phyloP scores from a whole-genome alignment of 805 yeast species.

The Lipomyces spencermartinsiae region DNA sequence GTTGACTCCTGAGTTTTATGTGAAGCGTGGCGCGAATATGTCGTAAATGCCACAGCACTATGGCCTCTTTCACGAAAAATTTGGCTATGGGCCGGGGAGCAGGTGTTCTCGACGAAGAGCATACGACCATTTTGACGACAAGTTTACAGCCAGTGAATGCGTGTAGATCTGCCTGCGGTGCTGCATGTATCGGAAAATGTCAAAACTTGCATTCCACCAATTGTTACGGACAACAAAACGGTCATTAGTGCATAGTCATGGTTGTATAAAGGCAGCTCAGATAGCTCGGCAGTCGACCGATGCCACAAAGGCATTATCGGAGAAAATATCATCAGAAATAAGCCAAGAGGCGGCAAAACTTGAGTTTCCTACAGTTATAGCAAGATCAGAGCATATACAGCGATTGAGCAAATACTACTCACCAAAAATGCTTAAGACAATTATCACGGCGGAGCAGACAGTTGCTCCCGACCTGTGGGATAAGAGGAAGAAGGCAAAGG shows the following conservation, averaged over 20 bases:
- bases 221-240: not conserved
- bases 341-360: not conserved
- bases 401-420: constrained; percentile 69
- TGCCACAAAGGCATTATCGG: not conserved
- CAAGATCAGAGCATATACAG: constrained; percentile 19
- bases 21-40: not conserved
- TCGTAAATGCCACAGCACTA: not conserved
- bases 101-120: not conserved
- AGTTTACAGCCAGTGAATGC: not conserved
- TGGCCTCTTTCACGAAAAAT: not conserved
- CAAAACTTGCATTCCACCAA: not conserved
- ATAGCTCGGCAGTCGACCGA: not conserved
- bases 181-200: not conserved
- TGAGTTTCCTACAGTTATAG: constrained; percentile 1
- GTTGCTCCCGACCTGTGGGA: constrained; percentile 69
- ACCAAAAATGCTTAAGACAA: constrained; percentile 79
- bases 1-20: not conserved
- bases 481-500: constrained; percentile 51
- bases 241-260: not conserved
- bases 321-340: constrained; percentile 1
- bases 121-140: not conserved
- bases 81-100: not conserved
- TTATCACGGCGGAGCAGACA: constrained; percentile 77
- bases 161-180: not conserved
- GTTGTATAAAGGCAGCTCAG: not conserved